Evolutionary conservation across 2,329 filamentous ascomycete species (phyloP).

Genomic region (Neurospora sp.): DNA sequence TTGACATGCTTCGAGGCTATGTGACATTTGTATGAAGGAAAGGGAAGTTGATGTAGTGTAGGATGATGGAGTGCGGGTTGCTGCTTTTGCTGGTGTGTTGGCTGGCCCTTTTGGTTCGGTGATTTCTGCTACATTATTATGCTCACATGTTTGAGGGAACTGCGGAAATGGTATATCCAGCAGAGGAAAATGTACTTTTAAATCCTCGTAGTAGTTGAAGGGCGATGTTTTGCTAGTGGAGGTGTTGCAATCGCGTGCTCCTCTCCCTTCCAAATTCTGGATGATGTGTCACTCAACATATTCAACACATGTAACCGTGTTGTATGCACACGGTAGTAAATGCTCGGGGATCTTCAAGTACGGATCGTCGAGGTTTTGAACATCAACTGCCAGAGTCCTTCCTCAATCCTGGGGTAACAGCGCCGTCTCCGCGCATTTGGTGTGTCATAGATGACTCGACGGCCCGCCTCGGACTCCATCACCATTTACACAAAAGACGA

Average conservation of each 20-base stretch:
- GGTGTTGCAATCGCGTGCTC: background rate
- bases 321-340: background rate
- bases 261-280: background rate
- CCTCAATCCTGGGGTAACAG: background rate
- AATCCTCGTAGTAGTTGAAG: background rate
- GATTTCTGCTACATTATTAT: background rate
- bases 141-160: background rate
- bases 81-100: background rate
- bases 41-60: background rate
- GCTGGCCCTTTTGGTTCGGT: background rate
- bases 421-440: background rate
- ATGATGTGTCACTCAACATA: background rate
- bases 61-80: background rate
- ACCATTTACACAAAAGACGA: background rate
- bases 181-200: background rate
- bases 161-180: background rate
- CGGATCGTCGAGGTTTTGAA: background rate
- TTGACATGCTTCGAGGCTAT: slow-evolving; percentile 19
- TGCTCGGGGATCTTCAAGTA: background rate
- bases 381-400: background rate
- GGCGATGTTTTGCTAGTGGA: background rate
- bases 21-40: slow-evolving; percentile 15
- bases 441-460: background rate
- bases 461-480: background rate
- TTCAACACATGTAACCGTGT: background rate